Evolutionary conservation across 129 eudicot species (phyloP), one percentile per base, ranked within the genome.

Genomic region (Solidago caesia): DNA sequence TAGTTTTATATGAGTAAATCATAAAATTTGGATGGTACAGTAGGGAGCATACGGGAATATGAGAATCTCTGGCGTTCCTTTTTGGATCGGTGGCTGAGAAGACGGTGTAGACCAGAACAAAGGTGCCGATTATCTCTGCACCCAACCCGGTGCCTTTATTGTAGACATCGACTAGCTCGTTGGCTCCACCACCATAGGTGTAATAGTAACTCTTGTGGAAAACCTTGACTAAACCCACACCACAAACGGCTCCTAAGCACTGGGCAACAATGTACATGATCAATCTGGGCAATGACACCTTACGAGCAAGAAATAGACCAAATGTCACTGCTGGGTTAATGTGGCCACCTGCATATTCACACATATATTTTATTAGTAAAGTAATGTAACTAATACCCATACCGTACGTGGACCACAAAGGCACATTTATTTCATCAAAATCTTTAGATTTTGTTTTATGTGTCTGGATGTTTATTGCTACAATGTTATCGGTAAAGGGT

Each of bases 311-410:
- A 15, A 57, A 21, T 8, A 57, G 16, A 4, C 63, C 63, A 16
- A 57, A 57, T 16, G 63, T 57, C 63, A 57, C 63, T 6, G 63
- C 62, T 13, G 62, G 62, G 62, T 56, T 56, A 5, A 56, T 57
- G 63, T 57, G 63, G 15, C 63, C 63, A 14, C 63, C 63, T 16
- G 53, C 39, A 33, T 33, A 33, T 33, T 3, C 39, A 33, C 39
- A 33, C 3, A 33, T 33, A 33, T 33, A 33, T 33, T 3, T 21
- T 33, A 33, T 33, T 33, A 33, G 39, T 33, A 2, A 33, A 33
- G 39, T 33, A 2, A 33, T 33, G 39, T 33, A 33, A 33, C 39
- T 33, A 21, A 21, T 21, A 33, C 39, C 39, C 39, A 33, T 33
- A 33, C 39, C 39, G 2, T 21, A 21, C 21, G 21, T 33, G 39